Evolutionary conservation across 768 basidiomycete species (phyloP).

Genomic region (Russula ochroleuca): DNA sequence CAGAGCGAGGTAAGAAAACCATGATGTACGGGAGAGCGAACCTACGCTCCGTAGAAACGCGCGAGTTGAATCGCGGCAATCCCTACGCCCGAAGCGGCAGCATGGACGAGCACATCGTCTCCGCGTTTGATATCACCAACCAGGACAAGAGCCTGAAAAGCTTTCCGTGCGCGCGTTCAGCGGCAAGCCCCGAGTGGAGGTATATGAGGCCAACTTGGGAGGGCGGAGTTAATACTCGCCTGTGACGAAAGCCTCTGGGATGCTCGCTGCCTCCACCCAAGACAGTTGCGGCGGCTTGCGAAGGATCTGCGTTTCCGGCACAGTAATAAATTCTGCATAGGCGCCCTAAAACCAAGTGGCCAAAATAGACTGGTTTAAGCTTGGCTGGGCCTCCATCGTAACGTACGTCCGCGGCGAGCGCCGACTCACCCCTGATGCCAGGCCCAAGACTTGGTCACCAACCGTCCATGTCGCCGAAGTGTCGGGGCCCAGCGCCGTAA

Average conservation of each 20-base stretch:
- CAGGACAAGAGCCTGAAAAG: slow-evolving; percentile 60
- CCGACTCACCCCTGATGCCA: slow-evolving; percentile 68
- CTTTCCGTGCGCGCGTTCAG: slow-evolving; percentile 33
- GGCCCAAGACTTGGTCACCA: slow-evolving; percentile 86
- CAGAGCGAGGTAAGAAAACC: neutral
- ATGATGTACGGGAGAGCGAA: slow-evolving; percentile 22
- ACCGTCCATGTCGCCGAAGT: slow-evolving; percentile 36
- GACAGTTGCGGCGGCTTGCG: slow-evolving; percentile 69
- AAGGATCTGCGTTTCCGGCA: slow-evolving; percentile 56
- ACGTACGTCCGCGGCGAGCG: neutral
- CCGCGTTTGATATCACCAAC: slow-evolving; percentile 64
- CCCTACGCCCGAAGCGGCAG: slow-evolving; percentile 88
- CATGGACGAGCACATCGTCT: slow-evolving; percentile 82
- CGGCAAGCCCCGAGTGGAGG: neutral
- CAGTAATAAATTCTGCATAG: slow-evolving; percentile 79
- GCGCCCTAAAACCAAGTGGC: slow-evolving; percentile 55
- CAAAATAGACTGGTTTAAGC: neutral
- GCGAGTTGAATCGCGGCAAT: slow-evolving; percentile 86
- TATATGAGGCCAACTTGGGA: neutral
- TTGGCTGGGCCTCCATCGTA: neutral
- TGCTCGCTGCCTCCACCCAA: slow-evolving; percentile 81
- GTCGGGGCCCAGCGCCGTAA: slow-evolving; percentile 39
- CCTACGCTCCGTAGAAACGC: slow-evolving; percentile 67
- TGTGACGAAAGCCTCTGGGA: slow-evolving; percentile 87
- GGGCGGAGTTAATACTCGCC: slow-evolving; percentile 40